Base-by-base conservation (phyloP, 2,329 filamentous ascomycete species). In the Canariomyces notabilis region DNA sequence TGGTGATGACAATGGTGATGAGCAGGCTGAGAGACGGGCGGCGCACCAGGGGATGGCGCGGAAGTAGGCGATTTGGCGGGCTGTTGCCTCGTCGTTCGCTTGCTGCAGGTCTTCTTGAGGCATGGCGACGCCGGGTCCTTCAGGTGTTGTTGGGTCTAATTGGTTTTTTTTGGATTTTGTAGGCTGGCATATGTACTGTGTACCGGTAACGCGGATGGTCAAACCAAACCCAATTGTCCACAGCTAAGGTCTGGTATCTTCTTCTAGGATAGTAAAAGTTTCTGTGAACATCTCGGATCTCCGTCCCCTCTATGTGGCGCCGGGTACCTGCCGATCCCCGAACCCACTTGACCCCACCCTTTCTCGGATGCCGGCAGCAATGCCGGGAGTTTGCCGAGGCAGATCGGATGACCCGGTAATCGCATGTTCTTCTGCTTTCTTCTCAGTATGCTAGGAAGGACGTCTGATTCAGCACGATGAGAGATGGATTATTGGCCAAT, bases 1-100 rank as follows among this genome's bases (percentile, higher is more conserved):
- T n/a, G n/a, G n/a, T n/a, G n/a, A n/a, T n/a, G n/a, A n/a, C n/a
- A n/a, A n/a, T n/a, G n/a, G n/a, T n/a, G n/a, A n/a, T n/a, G n/a
- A n/a, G n/a, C n/a, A 36, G 22, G 68, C 63, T 4, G 61, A 54
- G 37, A 79, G 63, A 36, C 75, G 63, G 12, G 58, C 55, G 1
- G 65, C 64, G 48, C 70, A 76, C 75, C 76, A 80, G 11, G 74
- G 71, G 19, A 73, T 70, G 18, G 64, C 56, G 15, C 54, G 46
- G 52, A 70, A 68, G 48, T 62, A 57, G 8, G 50, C 44, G 18
- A 61, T 46, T 18, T 63, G 49, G 6, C 57, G 12, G 34, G 44
- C 42, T 42, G 44, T 9, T 11, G 42, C 46, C 29, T 18, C 18
- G 8, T 32, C 36, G 53, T 45, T 44, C 36, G 42, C 35, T 32